Conservation (phyloP, 2,329 filamentous ascomycete genomes). For the Claviceps sp. region DNA sequence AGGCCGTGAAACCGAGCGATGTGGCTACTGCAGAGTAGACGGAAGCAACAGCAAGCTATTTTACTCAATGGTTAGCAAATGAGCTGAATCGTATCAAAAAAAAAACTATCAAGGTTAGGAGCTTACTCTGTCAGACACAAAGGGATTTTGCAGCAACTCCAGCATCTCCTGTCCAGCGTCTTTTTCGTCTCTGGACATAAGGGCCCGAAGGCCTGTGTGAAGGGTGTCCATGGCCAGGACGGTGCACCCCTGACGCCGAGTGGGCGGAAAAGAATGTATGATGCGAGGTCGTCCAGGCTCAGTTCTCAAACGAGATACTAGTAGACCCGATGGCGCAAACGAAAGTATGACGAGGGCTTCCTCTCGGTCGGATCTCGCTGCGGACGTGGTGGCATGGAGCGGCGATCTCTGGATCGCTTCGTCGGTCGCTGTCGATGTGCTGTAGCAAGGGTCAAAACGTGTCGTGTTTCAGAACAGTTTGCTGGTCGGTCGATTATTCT, state of each 20-base stretch:
- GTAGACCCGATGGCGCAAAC: neutral
- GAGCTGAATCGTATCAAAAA: neutral
- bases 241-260: neutral
- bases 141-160: conserved; percentile 36
- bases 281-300: neutral
- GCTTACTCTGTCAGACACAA: conserved; percentile 18
- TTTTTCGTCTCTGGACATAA: conserved; percentile 3
- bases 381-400: neutral
- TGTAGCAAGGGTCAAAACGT: neutral
- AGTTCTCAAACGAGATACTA: neutral
- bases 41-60: conserved; percentile 29
- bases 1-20: conserved; percentile 60
- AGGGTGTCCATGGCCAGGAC: neutral
- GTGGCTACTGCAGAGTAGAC: conserved; percentile 69
- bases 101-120: neutral
- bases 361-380: neutral
- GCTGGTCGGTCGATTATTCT: neutral
- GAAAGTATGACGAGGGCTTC: neutral
- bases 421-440: neutral
- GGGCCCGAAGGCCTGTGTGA: neutral
- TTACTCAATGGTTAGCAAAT: neutral
- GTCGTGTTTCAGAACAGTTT: neutral
- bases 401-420: neutral
- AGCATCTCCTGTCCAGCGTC: conserved; percentile 31
- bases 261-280: neutral